phyloP scores from a whole-genome alignment of 2,329 filamentous ascomycete species.

The Tolypocladium inflatum region DNA sequence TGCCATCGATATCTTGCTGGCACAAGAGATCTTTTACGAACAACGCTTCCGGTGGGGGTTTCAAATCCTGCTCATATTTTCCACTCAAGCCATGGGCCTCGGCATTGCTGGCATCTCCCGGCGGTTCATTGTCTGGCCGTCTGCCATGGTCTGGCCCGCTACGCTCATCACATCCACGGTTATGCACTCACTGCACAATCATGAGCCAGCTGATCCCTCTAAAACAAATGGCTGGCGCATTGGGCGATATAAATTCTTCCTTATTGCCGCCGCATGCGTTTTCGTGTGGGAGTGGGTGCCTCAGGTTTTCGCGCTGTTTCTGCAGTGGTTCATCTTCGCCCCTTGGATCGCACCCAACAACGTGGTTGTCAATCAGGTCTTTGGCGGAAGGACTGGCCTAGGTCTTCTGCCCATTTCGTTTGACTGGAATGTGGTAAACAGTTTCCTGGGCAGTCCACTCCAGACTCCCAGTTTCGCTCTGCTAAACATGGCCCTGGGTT shows the following conservation, averaged over 20 bases:
- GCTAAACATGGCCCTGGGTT: slow-evolving; percentile 44
- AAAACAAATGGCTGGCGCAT: slow-evolving; percentile 49
- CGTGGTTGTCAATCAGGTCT: slow-evolving; percentile 53
- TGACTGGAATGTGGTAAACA: slow-evolving; percentile 54
- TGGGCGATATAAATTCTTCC: slow-evolving; percentile 48
- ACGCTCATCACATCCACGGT: slow-evolving; percentile 51
- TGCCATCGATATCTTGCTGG: slow-evolving; percentile 30
- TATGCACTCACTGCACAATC: slow-evolving; percentile 57
- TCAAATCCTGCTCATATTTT: slow-evolving; percentile 49
- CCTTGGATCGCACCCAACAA: slow-evolving; percentile 56
- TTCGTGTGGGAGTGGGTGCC: slow-evolving; percentile 52
- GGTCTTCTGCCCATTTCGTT: slow-evolving; percentile 56
- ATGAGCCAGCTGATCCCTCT: slow-evolving; percentile 38
- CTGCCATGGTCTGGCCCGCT: slow-evolving; percentile 56
- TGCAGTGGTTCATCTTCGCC: slow-evolving; percentile 50
- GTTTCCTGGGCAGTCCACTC: slow-evolving; percentile 45
- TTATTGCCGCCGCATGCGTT: slow-evolving; percentile 36
- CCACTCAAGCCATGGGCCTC: slow-evolving; percentile 54
- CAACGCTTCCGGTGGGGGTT: slow-evolving; percentile 45
- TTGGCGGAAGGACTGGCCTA: slow-evolving; percentile 51
- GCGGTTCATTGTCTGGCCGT: slow-evolving; percentile 50
- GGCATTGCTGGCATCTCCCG: slow-evolving; percentile 51
- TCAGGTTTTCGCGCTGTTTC: slow-evolving; percentile 46
- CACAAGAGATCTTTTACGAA: slow-evolving; percentile 37
- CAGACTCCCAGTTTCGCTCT: slow-evolving; percentile 52